A percentile compares a stretch with the other conserved stretches of the same genome.
phyloP scores from a whole-genome alignment of 2,329 filamentous ascomycete genomes.

The Aspergillus transmontanensis region DNA sequence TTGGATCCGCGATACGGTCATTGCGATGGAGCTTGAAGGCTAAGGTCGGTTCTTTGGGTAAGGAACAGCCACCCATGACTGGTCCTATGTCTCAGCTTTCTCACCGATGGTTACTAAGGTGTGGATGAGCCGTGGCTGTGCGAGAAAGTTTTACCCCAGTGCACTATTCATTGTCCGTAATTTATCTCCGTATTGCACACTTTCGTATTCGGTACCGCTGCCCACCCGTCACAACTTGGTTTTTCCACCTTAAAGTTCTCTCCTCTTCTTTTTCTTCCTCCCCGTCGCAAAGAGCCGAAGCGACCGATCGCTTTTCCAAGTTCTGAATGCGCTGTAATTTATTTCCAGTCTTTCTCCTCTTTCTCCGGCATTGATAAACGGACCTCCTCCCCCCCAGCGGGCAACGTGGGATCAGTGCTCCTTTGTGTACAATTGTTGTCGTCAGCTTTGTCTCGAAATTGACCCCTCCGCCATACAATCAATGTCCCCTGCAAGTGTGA shows the following conservation, averaged over 20 bases:
- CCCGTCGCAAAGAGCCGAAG: conserved; percentile 2
- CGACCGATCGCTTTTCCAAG: conserved; percentile 1
- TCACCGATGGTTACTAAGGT: neutral
- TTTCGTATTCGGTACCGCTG: conserved; percentile 5
- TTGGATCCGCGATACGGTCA: neutral
- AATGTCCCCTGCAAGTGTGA: conserved; percentile 19
- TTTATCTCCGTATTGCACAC: neutral
- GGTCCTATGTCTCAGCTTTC: neutral
- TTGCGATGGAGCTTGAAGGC: neutral
- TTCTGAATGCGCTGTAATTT: neutral
- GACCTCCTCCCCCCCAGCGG: neutral
- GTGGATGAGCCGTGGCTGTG: conserved; percentile 2
- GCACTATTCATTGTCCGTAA: neutral
- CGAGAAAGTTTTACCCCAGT: neutral
- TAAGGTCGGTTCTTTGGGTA: neutral
- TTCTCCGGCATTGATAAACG: neutral
- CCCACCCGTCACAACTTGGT: conserved; percentile 2
- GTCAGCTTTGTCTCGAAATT: neutral
- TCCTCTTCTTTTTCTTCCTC: conserved; percentile 1
- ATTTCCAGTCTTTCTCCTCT: neutral
- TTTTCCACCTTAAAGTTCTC: conserved; percentile 1
- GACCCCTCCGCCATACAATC: conserved; percentile 2
- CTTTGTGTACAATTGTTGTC: conserved; percentile 6
- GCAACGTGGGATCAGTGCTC: neutral
- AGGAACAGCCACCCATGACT: neutral